A percentile compares a stretch with the other conserved stretches of the same genome.
phyloP scores from a whole-genome alignment of 164 flowering plant genomes.

The Kalanchoe fedtschenkoi region DNA sequence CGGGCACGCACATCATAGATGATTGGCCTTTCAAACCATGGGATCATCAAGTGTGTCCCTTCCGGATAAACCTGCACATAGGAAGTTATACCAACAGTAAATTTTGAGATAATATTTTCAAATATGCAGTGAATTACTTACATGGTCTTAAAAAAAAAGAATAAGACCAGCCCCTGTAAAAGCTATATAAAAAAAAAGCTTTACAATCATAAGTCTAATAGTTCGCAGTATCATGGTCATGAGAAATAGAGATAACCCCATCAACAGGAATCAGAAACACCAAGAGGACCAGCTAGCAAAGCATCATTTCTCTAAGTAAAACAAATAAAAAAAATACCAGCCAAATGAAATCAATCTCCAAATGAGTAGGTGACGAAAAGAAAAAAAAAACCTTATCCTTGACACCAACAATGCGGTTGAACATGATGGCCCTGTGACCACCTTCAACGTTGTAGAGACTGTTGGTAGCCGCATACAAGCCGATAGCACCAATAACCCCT shows the following conservation, averaged over 20 bases:
- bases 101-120: neutral
- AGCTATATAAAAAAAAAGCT: no score
- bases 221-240: no score
- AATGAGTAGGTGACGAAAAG: neutral
- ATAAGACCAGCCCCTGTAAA: neutral
- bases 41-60: conserved; percentile 66
- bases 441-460: conserved; percentile 96
- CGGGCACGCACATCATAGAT: conserved; percentile 77
- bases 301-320: neutral
- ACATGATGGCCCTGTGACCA: conserved; percentile 85
- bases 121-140: no score
- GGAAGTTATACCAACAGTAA: neutral
- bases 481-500: conserved; percentile 55
- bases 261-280: no score
- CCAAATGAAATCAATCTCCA: neutral
- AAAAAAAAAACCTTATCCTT: conserved; percentile 62
- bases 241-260: no score
- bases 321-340: neutral
- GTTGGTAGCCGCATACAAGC: conserved; percentile 54
- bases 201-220: no score
- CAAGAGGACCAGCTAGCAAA: no score
- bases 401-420: conserved; percentile 71
- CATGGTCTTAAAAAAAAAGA: neutral
- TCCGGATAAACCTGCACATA: conserved; percentile 60
- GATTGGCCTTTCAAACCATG: conserved; percentile 72